These are phyloP conservation scores for Microdochium paspali DNA, from an alignment of 2,329 filamentous ascomycete species.

Conservation along the genomic window DNA sequence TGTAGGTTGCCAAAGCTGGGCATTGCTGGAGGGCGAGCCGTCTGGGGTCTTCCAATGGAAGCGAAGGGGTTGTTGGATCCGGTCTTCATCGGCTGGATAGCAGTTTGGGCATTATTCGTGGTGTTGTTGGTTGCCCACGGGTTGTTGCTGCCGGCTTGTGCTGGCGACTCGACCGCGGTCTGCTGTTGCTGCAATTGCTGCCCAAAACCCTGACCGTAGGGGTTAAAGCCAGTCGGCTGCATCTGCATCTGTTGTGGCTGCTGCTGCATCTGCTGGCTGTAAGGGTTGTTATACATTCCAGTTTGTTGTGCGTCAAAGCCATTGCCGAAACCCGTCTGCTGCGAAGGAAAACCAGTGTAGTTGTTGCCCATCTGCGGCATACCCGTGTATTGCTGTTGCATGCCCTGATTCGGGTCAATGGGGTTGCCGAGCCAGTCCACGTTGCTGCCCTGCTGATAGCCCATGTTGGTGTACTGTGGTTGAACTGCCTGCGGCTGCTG, in stretches of 20 bases:
- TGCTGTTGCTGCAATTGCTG: conserved; percentile 31
- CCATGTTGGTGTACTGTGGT: conserved; percentile 82
- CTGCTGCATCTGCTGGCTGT: conserved; percentile 44
- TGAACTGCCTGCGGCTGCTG: conserved; percentile 27
- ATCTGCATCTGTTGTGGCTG: conserved; percentile 29
- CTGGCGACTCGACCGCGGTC: conserved; percentile 44
- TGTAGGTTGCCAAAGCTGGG: conserved; percentile 58
- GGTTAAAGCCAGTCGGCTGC: conserved; percentile 45
- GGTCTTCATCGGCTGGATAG: conserved; percentile 74
- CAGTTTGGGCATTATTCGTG: conserved; percentile 45
- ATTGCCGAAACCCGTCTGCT: conserved; percentile 52
- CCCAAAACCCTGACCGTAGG: conserved; percentile 30
- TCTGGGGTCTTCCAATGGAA: conserved; percentile 51
- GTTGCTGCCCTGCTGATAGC: conserved; percentile 91
- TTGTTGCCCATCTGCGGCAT: conserved; percentile 39
- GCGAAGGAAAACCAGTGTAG: conserved; percentile 38
- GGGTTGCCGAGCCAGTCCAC: conserved; percentile 98
- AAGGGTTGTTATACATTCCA: conserved; percentile 66
- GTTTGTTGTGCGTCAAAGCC: conserved; percentile 59
- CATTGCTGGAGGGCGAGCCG: conserved; percentile 46
- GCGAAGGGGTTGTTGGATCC: conserved; percentile 98
- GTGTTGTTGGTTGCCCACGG: conserved; percentile 69
- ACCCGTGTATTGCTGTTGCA: conserved; percentile 74
- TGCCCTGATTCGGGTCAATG: conserved; percentile 65
- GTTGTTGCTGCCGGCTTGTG: conserved; percentile 82